Conservation (phyloP, 1,139 yeast genomes). For the Hyphopichia pseudoburtonii region DNA sequence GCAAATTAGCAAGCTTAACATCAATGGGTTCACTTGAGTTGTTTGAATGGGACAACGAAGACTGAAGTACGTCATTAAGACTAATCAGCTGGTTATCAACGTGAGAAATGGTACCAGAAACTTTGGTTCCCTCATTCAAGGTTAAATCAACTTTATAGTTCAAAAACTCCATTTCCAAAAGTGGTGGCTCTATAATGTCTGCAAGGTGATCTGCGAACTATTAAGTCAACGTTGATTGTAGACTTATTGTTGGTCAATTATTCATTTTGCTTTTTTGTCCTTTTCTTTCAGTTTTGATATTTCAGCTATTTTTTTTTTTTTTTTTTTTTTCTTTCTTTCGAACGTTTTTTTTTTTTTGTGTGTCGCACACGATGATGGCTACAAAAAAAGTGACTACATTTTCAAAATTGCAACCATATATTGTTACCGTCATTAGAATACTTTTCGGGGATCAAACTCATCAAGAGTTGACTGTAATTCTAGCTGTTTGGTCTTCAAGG, state of each 20-base stretch:
- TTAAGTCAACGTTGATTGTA: too few relatives aligned
- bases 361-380: not conserved
- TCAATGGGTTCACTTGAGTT: constrained; percentile 9
- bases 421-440: not conserved
- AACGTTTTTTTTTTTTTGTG: too few relatives aligned
- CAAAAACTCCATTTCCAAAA: constrained; percentile 39
- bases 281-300: not conserved
- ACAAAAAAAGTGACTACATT: too few relatives aligned
- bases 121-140: constrained; percentile 44
- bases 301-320: not conserved
- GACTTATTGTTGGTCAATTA: too few relatives aligned
- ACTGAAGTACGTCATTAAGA: constrained; percentile 33
- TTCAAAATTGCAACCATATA: not conserved
- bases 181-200: too few relatives aligned
- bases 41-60: constrained; percentile 14
- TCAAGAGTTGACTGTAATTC: constrained; percentile 5
- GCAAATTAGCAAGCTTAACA: constrained; percentile 15
- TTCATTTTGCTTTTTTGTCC: not conserved
- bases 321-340: not conserved
- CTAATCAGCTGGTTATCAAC: constrained; percentile 43
- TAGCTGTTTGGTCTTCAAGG: constrained; percentile 1
- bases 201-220: too few relatives aligned
- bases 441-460: constrained; percentile 8
- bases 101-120: constrained; percentile 47
- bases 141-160: constrained; percentile 55